These are phyloP conservation scores for Plectranthus barbatus DNA, from an alignment of 257 asterid species.

Conservation along the genomic window DNA sequence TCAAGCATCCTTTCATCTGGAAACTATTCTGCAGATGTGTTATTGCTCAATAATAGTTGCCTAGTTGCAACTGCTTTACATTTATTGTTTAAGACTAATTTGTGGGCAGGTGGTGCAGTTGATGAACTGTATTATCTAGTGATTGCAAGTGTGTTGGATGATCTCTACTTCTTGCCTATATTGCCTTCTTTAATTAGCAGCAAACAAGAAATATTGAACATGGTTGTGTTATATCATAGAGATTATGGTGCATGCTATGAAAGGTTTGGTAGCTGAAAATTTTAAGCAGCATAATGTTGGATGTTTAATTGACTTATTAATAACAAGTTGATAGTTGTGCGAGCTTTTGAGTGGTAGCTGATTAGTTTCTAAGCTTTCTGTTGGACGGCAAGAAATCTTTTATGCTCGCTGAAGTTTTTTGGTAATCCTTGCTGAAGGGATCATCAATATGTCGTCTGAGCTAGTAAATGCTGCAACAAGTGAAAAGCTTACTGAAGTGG, in stretches of 20 bases:
- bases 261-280: too few relatives aligned
- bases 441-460: conserved; percentile 67
- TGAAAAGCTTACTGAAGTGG: conserved; percentile 81
- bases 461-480: conserved; percentile 84
- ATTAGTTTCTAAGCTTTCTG: background rate
- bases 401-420: conserved; percentile 12
- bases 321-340: too few relatives aligned
- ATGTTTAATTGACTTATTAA: too few relatives aligned
- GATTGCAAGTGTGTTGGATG: background rate
- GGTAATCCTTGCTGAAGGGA: conserved; percentile 29
- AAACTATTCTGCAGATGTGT: background rate
- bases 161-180: background rate
- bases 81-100: background rate
- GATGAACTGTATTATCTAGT: background rate
- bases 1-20: conserved; percentile 1
- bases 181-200: background rate
- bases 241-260: background rate
- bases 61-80: too few relatives aligned
- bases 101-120: background rate
- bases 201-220: background rate
- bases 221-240: background rate
- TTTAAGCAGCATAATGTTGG: too few relatives aligned
- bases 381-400: background rate
- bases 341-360: too few relatives aligned
- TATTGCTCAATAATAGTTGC: background rate